A percentile compares a stretch with the other conserved stretches of the same genome.
Evolutionary conservation across 805 yeast genomes (phyloP).

Genomic region (Lachancea lanzarotensis): DNA sequence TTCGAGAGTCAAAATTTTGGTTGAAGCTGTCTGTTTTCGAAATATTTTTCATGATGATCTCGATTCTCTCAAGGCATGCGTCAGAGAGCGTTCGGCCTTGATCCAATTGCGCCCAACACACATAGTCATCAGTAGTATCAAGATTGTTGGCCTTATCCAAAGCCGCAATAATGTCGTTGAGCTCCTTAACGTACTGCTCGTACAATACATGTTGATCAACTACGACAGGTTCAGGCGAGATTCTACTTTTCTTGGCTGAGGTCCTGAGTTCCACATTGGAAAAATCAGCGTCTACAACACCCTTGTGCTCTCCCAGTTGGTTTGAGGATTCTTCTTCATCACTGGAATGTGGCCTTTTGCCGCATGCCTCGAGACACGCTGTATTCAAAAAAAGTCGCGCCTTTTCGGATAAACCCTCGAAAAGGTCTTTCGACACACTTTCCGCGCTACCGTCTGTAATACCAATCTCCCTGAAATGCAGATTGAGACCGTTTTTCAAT

Average conservation of each 20-base stretch:
- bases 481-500: background rate
- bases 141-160: slow-evolving; percentile 5
- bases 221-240: slow-evolving; percentile 14
- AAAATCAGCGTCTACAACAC: background rate
- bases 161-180: slow-evolving; percentile 10
- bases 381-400: slow-evolving; percentile 2
- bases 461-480: background rate
- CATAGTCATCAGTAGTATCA: background rate
- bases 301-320: background rate
- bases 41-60: slow-evolving; percentile 1
- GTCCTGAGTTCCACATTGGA: background rate
- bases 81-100: background rate
- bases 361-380: background rate
- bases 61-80: slow-evolving; percentile 11
- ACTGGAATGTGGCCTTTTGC: background rate
- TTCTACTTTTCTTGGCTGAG: slow-evolving; percentile 14
- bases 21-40: background rate
- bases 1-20: slow-evolving; percentile 5
- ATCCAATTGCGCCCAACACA: background rate
- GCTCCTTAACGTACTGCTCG: slow-evolving; percentile 19
- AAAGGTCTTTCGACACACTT: slow-evolving; percentile 5
- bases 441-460: background rate
- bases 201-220: slow-evolving; percentile 20
- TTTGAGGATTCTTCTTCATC: background rate
- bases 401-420: slow-evolving; percentile 18